Base-by-base conservation (phyloP, 1,284 basidiomycete species). In the Athelia sp. region DNA sequence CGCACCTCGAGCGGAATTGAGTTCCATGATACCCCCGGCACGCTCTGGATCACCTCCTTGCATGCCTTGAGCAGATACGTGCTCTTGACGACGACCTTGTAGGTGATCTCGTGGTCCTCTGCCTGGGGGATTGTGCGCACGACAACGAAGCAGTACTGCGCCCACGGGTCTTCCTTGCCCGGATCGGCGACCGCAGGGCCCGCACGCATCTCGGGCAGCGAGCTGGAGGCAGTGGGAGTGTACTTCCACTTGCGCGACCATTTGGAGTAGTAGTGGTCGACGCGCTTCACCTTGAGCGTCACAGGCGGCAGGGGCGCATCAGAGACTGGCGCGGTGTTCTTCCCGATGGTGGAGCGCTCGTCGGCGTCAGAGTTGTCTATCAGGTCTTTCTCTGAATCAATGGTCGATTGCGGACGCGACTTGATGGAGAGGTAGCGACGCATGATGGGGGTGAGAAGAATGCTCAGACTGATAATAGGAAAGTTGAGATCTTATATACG, bases 81-180 rank as follows among this genome's bases (percentile, higher is more conserved):
- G 54, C 76, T 81, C 65, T 81, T 81, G 61, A 82, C 61, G 32
- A 79, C 67, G n/a, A 81, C 59, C 58, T 73, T 73, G 65, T 78
- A 77, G 3, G 66, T 72, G 0, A 74, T 69, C 6, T 6, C 26
- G 13, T 29, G 4, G n/a, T 75, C 69, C 4, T 56, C 50, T 18
- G 52, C 54, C 6, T 57, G 52, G 0, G 75, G 72, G 4, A 79
- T 58, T 22, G 67, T 74, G 29, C 79, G 73, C 13, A 79, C 72
- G 35, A 81, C 64, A 35, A 73, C 75, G 43, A 31, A 35, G n/a
- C 29, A 18, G 21, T 34, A 40, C n/a, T 40, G 6, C 19, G 36
- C 36, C 36, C 36, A 40, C n/a, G 36, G 36, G n/a, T 40, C 36
- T n/a, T 40, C 36, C 36, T 40, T 40, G 6, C 36, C 36, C 13